These are phyloP conservation scores for Neofusicoccum ribis DNA, from an alignment of 2,329 filamentous ascomycete genomes.

Conservation along the genomic window DNA sequence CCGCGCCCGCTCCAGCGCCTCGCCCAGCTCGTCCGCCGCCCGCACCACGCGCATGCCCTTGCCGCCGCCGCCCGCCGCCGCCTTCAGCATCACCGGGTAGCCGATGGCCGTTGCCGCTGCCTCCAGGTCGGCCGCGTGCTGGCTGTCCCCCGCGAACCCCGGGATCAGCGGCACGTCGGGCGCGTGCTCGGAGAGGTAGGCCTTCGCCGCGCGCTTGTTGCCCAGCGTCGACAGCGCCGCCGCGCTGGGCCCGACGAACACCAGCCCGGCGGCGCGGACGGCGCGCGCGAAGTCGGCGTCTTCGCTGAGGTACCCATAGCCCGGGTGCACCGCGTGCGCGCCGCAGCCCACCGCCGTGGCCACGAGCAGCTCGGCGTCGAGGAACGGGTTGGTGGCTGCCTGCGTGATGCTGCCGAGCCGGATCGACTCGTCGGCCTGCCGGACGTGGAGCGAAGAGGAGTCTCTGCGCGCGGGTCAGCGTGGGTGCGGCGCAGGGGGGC, in stretches of 20 bases:
- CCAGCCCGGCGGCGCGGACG: constrained; percentile 56
- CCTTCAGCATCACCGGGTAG: constrained; percentile 64
- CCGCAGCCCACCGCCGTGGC: constrained; percentile 19
- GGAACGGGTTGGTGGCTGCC: constrained; percentile 49
- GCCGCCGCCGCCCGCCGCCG: constrained; percentile 63
- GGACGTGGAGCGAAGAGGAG: constrained; percentile 48
- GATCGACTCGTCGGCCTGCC: constrained; percentile 39
- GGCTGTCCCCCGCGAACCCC: constrained; percentile 52
- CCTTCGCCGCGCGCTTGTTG: constrained; percentile 59
- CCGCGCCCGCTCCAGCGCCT: constrained; percentile 68
- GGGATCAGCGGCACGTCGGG: constrained; percentile 58
- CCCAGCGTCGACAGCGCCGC: constrained; percentile 57
- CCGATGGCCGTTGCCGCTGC: constrained; percentile 45
- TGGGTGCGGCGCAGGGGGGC: constrained; percentile 58
- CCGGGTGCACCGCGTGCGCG: constrained; percentile 63
- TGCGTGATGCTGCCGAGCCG: constrained; percentile 48
- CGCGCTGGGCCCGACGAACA: constrained; percentile 61
- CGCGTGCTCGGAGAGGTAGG: constrained; percentile 47
- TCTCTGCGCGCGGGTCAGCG: constrained; percentile 47
- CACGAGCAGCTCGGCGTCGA: constrained; percentile 45
- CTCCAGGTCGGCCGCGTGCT: constrained; percentile 49
- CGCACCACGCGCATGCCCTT: constrained; percentile 81
- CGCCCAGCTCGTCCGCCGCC: constrained; percentile 66
- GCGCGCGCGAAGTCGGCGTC: constrained; percentile 61
- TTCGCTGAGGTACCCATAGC: constrained; percentile 68